Percentiles rank a stretch among this genome's conserved stretches.
Evolutionary conservation across 768 basidiomycete species (phyloP).

Genomic region (Hericium erinaceus): DNA sequence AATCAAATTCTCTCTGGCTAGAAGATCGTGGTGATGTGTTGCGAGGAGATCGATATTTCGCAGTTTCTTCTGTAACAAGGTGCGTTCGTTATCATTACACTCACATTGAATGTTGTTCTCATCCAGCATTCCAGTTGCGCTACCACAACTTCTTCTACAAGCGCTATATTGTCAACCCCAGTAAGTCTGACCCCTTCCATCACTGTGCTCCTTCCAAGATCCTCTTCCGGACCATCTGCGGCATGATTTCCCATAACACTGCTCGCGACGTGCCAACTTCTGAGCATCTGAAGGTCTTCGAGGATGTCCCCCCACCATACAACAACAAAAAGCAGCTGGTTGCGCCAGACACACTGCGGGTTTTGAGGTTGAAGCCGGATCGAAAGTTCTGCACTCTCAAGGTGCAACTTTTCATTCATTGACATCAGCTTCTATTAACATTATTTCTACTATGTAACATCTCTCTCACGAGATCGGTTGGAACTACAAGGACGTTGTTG

Average conservation of each 20-base stretch:
- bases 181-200: conserved; percentile 99
- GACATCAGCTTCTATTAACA: not conserved
- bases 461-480: conserved; percentile 98
- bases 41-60: conserved; percentile 99
- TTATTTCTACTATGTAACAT: conserved; percentile 44
- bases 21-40: conserved; percentile 99
- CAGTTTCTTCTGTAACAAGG: conserved; percentile 99
- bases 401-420: conserved; percentile 32
- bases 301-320: conserved; percentile 97
- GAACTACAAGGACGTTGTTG: conserved; percentile 99
- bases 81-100: conserved; percentile 28
- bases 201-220: conserved; percentile 99
- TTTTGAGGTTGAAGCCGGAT: conserved; percentile 96
- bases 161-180: conserved; percentile 98
- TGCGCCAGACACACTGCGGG: conserved; percentile 91
- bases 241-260: conserved; percentile 98
- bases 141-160: conserved; percentile 99
- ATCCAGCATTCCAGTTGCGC: conserved; percentile 54
- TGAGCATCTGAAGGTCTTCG: conserved; percentile 95
- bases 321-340: conserved; percentile 99
- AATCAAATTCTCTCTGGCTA: conserved; percentile 97
- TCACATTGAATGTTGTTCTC: conserved; percentile 7
- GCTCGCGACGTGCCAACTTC: conserved; percentile 92
- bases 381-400: conserved; percentile 99
- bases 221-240: conserved; percentile 94